Evolutionary conservation across 495 filamentous ascomycete species (phyloP).

Genomic region (Cairneyella variabilis): DNA sequence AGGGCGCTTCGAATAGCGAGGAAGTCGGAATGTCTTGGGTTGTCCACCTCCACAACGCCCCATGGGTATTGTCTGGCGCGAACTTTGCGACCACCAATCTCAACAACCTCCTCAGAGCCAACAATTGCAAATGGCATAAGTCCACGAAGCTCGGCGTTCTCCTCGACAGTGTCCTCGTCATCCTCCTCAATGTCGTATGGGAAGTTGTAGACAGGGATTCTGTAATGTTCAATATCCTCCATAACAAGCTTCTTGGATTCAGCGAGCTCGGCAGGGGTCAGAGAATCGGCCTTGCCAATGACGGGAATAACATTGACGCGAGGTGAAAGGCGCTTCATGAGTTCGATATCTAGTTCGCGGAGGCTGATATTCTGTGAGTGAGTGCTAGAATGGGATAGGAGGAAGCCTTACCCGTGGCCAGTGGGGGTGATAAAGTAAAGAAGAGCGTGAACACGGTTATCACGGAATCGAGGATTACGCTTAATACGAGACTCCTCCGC

Average conservation of each 20-base stretch:
- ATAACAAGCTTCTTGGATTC: conserved; percentile 99
- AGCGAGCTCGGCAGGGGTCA: conserved; percentile 92
- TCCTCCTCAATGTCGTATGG: conserved; percentile 99
- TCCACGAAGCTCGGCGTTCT: conserved; percentile 94
- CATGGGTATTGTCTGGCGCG: conserved; percentile 96
- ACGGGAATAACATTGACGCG: conserved; percentile 99
- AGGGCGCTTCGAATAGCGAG: conserved; percentile 93
- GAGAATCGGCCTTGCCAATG: conserved; percentile 95
- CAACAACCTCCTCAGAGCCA: conserved; percentile 89
- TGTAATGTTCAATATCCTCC: conserved; percentile 99
- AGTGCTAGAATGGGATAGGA: background rate
- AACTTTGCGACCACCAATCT: conserved; percentile 88
- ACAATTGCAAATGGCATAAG: conserved; percentile 99
- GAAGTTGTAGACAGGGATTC: conserved; percentile 99
- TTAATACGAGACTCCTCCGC: conserved; percentile 99
- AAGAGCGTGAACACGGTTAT: conserved; percentile 96
- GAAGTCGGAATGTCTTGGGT: conserved; percentile 98
- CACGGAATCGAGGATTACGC: conserved; percentile 98
- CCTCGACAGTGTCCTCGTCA: conserved; percentile 98
- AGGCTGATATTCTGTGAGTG: conserved; percentile 50
- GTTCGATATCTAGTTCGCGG: conserved; percentile 96
- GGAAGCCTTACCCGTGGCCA: conserved; percentile 72
- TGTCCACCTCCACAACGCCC: conserved; percentile 98
- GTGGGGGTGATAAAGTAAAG: conserved; percentile 99
- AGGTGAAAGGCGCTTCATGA: conserved; percentile 98